Percentiles rank a stretch among this genome's conserved stretches.
Conservation (phyloP, 495 filamentous ascomycete species). For the Penicillium chermesinum region DNA sequence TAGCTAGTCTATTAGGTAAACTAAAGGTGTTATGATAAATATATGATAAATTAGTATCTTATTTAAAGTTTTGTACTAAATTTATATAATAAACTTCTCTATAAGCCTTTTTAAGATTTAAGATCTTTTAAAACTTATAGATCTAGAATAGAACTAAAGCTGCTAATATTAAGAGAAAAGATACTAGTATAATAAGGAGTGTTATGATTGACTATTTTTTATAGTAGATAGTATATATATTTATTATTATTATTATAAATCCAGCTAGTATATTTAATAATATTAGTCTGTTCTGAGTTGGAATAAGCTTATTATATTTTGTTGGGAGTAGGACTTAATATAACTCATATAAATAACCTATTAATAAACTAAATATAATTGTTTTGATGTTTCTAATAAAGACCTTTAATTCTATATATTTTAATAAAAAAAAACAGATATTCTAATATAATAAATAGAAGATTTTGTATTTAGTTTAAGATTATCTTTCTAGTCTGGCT, state of each 20-base stretch:
- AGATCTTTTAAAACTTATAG: constrained; percentile 1
- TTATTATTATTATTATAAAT: constrained; percentile 43
- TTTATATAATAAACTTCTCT: no score
- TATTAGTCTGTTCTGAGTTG: constrained; percentile 15
- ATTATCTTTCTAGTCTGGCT: constrained; percentile 8
- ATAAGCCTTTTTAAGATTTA: neutral
- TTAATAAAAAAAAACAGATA: constrained; percentile 16
- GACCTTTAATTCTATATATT: constrained; percentile 9
- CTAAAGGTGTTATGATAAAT: no score
- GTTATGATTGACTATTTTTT: constrained; percentile 44
- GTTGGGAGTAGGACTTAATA: neutral
- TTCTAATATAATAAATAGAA: constrained; percentile 17
- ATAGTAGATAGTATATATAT: constrained; percentile 42
- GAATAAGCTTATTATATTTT: neutral
- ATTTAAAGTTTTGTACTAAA: no score
- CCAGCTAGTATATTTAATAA: constrained; percentile 43
- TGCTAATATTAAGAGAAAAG: neutral
- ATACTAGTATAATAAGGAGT: constrained; percentile 27
- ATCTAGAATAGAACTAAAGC: neutral
- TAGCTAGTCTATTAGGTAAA: no score
- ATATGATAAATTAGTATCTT: no score
- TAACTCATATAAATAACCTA: constrained; percentile 21
- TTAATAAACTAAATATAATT: constrained; percentile 32
- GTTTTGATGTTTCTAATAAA: constrained; percentile 14
- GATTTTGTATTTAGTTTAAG: constrained; percentile 22